These are phyloP conservation scores for Kodamaea neixiangensis DNA, from an alignment of 805 yeast genomes.

Conservation along the genomic window DNA sequence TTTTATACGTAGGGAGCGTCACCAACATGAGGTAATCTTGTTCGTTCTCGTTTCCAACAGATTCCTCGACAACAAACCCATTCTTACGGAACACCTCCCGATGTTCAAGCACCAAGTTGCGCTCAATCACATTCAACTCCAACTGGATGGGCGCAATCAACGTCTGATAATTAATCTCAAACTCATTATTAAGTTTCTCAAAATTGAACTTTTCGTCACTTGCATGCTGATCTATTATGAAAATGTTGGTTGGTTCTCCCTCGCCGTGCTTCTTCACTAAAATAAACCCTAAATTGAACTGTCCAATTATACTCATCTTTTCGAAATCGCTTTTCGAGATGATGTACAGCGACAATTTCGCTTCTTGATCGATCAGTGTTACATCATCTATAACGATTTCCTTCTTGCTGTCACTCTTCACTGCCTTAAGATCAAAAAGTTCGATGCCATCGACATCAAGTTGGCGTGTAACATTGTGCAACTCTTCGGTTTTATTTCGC, in stretches of 20 bases:
- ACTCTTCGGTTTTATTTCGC: slow-evolving; percentile 4
- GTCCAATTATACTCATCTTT: slow-evolving; percentile 83
- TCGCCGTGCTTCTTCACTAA: slow-evolving; percentile 42
- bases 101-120: slow-evolving; percentile 66
- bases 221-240: slow-evolving; percentile 96
- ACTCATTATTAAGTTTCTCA: slow-evolving; percentile 62
- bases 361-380: slow-evolving; percentile 51
- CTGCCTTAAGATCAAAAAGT: neutral
- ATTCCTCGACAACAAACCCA: slow-evolving; percentile 63
- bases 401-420: neutral
- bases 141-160: slow-evolving; percentile 61
- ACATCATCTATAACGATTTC: slow-evolving; percentile 8
- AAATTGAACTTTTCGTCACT: slow-evolving; percentile 94
- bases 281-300: slow-evolving; percentile 95
- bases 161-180: slow-evolving; percentile 61
- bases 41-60: slow-evolving; percentile 21
- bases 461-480: slow-evolving; percentile 4
- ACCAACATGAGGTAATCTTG: slow-evolving; percentile 51
- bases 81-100: slow-evolving; percentile 59
- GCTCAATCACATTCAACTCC: slow-evolving; percentile 77
- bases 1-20: slow-evolving; percentile 73
- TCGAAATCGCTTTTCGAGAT: slow-evolving; percentile 73
- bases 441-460: neutral
- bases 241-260: slow-evolving; percentile 23
- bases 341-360: slow-evolving; percentile 51